These are phyloP conservation scores for Vigna reflexopilosa DNA, from an alignment of 306 rosid species.

Conservation along the genomic window DNA sequence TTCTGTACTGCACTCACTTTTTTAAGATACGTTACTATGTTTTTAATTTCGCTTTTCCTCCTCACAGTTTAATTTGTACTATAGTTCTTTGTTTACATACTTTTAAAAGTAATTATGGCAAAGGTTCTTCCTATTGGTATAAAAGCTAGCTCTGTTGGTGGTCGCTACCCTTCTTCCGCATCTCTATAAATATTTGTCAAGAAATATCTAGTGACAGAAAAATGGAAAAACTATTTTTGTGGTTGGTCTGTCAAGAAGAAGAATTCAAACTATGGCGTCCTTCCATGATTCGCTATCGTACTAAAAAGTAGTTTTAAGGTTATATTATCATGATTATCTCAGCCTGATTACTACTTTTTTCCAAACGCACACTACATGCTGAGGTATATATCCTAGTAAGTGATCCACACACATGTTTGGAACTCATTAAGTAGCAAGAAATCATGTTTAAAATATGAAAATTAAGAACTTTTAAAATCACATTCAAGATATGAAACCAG, in stretches of 20 bases:
- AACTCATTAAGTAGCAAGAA: background rate
- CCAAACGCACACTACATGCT: background rate
- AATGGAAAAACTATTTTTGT: background rate
- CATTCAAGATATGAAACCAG: background rate
- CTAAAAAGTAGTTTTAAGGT: no score
- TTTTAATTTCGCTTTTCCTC: constrained; percentile 16
- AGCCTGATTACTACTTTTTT: background rate
- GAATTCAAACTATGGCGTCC: no score
- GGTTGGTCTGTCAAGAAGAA: background rate
- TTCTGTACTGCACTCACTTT: constrained; percentile 43
- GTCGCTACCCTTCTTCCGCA: constrained; percentile 20
- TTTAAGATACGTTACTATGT: constrained; percentile 33
- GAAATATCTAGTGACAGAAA: background rate
- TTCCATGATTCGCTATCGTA: no score
- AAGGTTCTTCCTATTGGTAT: constrained; percentile 28
- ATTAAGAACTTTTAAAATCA: background rate
- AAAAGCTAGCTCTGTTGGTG: constrained; percentile 18
- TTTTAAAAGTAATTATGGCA: background rate
- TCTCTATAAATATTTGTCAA: background rate
- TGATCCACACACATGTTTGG: background rate
- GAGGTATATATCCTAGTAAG: background rate
- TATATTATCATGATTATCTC: background rate
- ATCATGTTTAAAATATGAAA: background rate
- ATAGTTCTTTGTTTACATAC: constrained; percentile 10
- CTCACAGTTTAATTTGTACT: constrained; percentile 22